Percentiles rank a stretch among this genome's conserved stretches.
phyloP scores from a whole-genome alignment of 768 basidiomycete species.

The Suillus discolor region DNA sequence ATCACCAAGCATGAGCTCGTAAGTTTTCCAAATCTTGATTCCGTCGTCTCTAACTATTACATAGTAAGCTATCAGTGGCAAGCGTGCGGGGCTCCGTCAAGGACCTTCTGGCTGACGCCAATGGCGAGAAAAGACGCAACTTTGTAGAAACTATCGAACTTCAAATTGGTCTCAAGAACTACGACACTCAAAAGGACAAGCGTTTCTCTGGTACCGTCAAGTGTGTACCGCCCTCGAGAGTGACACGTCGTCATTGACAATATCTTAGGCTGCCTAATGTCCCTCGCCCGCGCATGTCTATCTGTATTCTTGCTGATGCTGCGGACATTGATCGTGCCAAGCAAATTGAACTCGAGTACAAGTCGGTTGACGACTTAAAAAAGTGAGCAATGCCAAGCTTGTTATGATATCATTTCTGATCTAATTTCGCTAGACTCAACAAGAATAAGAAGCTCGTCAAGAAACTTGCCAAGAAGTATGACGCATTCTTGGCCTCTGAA shows the following conservation, averaged over 20 bases:
- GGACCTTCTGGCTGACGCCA: constrained; percentile 83
- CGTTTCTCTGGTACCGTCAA: constrained; percentile 99
- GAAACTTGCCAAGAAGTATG: constrained; percentile 99
- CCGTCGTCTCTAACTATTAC: constrained; percentile 23
- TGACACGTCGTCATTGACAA: constrained; percentile 13
- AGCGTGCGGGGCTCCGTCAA: constrained; percentile 99
- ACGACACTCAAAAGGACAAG: constrained; percentile 99
- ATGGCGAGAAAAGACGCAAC: constrained; percentile 88
- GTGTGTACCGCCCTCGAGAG: constrained; percentile 42
- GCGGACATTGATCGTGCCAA: constrained; percentile 98
- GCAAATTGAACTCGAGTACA: constrained; percentile 97
- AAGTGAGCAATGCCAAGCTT: constrained; percentile 60
- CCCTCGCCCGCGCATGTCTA: constrained; percentile 98
- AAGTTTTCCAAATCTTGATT: background rate
- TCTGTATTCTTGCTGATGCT: constrained; percentile 99
- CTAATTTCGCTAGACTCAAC: constrained; percentile 70
- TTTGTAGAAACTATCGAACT: constrained; percentile 96
- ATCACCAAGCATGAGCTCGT: constrained; percentile 34
- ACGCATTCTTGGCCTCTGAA: constrained; percentile 98
- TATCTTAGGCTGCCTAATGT: constrained; percentile 83
- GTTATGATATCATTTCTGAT: background rate
- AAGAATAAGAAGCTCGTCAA: constrained; percentile 99
- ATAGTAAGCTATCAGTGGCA: constrained; percentile 94
- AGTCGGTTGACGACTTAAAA: constrained; percentile 99
- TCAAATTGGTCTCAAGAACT: constrained; percentile 97